Conservation (phyloP, 176 grass and related monocot species). For the Calamus simplicifolius region DNA sequence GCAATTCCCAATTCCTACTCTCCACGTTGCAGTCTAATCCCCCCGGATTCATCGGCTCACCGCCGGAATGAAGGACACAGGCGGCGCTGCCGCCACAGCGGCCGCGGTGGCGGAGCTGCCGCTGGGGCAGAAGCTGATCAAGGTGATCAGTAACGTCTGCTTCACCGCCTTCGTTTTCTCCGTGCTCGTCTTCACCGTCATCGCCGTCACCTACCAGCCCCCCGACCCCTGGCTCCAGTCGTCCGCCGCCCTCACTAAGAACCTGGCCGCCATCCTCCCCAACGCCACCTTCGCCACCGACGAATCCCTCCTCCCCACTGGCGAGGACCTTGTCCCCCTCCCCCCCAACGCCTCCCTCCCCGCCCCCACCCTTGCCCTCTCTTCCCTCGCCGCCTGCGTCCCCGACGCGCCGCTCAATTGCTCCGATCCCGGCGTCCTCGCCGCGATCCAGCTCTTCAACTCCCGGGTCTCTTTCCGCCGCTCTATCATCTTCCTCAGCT, state of each 20-base stretch:
- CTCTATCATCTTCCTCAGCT: slow-evolving; percentile 82
- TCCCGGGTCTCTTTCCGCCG: slow-evolving; percentile 44
- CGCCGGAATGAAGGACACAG: neutral
- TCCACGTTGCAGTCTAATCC: too few species aligned
- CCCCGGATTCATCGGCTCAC: too few species aligned
- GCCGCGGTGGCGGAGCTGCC: slow-evolving; percentile 34
- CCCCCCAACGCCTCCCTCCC: neutral
- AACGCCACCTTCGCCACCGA: slow-evolving; percentile 71
- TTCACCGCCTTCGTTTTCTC: slow-evolving; percentile 88
- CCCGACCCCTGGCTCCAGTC: slow-evolving; percentile 91
- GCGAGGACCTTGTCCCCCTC: slow-evolving; percentile 65
- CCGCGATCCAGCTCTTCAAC: slow-evolving; percentile 76
- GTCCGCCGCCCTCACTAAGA: slow-evolving; percentile 71
- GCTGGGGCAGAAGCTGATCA: slow-evolving; percentile 64
- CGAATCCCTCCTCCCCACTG: slow-evolving; percentile 84
- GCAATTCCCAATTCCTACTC: too few species aligned
- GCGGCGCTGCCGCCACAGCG: neutral
- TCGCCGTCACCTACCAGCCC: slow-evolving; percentile 94
- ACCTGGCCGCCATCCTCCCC: slow-evolving; percentile 48
- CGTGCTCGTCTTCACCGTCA: slow-evolving; percentile 77
- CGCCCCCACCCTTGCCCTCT: neutral
- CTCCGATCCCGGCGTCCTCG: slow-evolving; percentile 64
- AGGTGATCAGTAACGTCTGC: slow-evolving; percentile 66
- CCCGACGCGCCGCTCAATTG: slow-evolving; percentile 60
- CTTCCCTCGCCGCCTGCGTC: slow-evolving; percentile 5